These are phyloP conservation scores for Geotrichum candidum DNA, from an alignment of 1,139 yeast species.

Conservation along the genomic window DNA sequence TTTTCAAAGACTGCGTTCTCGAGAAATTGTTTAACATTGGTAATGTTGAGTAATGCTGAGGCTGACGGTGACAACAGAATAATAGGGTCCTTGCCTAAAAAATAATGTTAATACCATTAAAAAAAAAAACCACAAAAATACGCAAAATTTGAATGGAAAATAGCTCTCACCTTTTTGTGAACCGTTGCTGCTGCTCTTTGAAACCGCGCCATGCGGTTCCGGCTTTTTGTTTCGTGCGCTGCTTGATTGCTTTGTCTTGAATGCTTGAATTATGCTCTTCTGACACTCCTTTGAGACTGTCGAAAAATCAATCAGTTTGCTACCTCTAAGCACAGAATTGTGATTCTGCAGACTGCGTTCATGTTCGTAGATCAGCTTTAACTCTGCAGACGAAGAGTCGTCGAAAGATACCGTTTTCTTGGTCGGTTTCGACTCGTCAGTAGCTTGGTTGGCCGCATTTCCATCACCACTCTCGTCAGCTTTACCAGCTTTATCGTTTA, in stretches of 20 bases:
- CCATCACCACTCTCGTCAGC: conserved; percentile 4
- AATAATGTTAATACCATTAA: neutral
- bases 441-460: conserved; percentile 27
- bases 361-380: conserved; percentile 48
- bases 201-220: conserved; percentile 1
- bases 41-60: conserved; percentile 74
- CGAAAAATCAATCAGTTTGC: conserved; percentile 42
- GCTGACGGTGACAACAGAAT: conserved; percentile 92
- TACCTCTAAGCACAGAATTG: conserved; percentile 73
- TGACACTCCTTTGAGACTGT: conserved; percentile 16
- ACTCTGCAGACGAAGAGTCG: conserved; percentile 41
- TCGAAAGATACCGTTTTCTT: neutral
- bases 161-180: neutral
- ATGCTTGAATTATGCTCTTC: conserved; percentile 12
- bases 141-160: neutral
- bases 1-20: conserved; percentile 69
- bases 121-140: neutral
- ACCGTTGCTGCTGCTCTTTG: neutral
- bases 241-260: conserved; percentile 7
- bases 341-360: conserved; percentile 74
- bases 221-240: conserved; percentile 1
- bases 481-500: neutral
- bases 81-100: conserved; percentile 66
- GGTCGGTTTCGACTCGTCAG: conserved; percentile 19
- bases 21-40: conserved; percentile 75